Evolutionary conservation across 73 alveolate genomes (phyloP).

Genomic region (Effrenium voratum): DNA sequence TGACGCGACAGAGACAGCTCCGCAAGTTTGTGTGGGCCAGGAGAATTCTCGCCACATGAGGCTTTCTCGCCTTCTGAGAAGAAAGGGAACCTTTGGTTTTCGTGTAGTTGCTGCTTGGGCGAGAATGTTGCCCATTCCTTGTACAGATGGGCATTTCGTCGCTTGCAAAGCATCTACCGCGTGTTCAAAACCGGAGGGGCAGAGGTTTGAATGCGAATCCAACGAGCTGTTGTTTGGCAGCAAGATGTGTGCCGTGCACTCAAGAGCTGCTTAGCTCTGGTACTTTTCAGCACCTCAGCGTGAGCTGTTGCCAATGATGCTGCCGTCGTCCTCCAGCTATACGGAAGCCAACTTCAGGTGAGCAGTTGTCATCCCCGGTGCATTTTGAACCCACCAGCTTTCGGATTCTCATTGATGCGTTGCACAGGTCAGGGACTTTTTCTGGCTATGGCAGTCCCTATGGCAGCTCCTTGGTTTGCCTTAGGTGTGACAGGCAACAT

Average conservation of each 20-base stretch:
- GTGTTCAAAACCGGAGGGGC: no score
- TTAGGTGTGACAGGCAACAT: background rate
- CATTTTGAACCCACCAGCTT: background rate
- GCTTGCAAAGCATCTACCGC: background rate
- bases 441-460: background rate
- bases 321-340: background rate
- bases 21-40: no score
- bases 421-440: no score
- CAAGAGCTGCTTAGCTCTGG: no score
- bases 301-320: background rate
- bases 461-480: background rate
- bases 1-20: no score
- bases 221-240: no score
- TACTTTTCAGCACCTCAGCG: background rate
- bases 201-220: no score
- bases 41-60: no score
- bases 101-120: background rate
- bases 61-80: no score
- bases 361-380: background rate
- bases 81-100: no score
- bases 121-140: constrained; percentile 9
- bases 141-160: constrained; percentile 51
- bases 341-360: background rate
- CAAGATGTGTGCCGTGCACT: no score
- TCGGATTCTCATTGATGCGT: no score